These are phyloP conservation scores for Podospora anserina DNA, from an alignment of 495 filamentous ascomycete genomes.

Conservation along the genomic window DNA sequence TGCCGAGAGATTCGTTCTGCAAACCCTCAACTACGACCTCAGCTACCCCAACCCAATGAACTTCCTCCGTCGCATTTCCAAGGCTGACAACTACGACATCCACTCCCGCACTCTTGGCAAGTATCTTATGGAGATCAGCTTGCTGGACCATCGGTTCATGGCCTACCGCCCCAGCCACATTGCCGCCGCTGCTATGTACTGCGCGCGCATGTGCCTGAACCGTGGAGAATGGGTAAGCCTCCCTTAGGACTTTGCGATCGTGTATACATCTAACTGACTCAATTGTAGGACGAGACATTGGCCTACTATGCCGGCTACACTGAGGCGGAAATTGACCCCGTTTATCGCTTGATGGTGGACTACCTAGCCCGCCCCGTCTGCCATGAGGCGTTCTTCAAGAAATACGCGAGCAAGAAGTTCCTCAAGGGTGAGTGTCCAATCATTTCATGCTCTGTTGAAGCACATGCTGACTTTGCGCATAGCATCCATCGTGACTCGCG, in stretches of 20 bases:
- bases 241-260: neutral
- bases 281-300: slow-evolving; percentile 72
- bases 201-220: slow-evolving; percentile 82
- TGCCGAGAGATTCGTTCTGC: slow-evolving; percentile 88
- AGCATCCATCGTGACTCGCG: slow-evolving; percentile 89
- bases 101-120: slow-evolving; percentile 95
- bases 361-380: slow-evolving; percentile 83
- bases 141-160: slow-evolving; percentile 92
- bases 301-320: slow-evolving; percentile 90
- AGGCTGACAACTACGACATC: slow-evolving; percentile 97
- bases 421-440: slow-evolving; percentile 67
- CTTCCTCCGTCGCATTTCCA: slow-evolving; percentile 95
- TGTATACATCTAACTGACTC: slow-evolving; percentile 19
- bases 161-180: slow-evolving; percentile 80
- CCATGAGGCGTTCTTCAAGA: slow-evolving; percentile 98
- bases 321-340: slow-evolving; percentile 87
- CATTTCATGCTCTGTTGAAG: slow-evolving; percentile 10
- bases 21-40: slow-evolving; percentile 90
- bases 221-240: slow-evolving; percentile 82
- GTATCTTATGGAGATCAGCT: slow-evolving; percentile 96
- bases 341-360: slow-evolving; percentile 91
- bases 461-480: slow-evolving; percentile 26
- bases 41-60: slow-evolving; percentile 99
- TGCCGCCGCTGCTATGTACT: slow-evolving; percentile 90
- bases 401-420: slow-evolving; percentile 98